These are phyloP conservation scores for Neocatenulostroma microsporum DNA, from an alignment of 2,329 filamentous ascomycete genomes.

Conservation along the genomic window DNA sequence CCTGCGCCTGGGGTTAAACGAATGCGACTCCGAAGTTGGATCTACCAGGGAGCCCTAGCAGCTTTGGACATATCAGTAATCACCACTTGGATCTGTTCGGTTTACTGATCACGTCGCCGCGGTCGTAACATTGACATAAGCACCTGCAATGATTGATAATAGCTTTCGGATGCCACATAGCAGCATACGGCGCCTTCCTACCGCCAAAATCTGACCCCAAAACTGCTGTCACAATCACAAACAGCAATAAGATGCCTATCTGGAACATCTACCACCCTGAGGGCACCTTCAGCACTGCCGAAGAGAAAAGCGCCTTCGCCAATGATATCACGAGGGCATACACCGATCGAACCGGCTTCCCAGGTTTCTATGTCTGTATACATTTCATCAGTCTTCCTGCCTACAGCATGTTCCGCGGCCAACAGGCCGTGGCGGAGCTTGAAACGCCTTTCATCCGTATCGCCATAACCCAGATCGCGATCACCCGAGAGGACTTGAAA, in stretches of 20 bases:
- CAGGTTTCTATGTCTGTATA: slow-evolving; percentile 40
- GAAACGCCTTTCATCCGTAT: slow-evolving; percentile 32
- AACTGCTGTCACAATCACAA: too few species aligned
- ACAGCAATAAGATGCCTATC: slow-evolving; percentile 33
- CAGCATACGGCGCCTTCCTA: too few species aligned
- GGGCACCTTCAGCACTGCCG: slow-evolving; percentile 26
- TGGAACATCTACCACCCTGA: slow-evolving; percentile 36
- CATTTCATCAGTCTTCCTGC: slow-evolving; percentile 31
- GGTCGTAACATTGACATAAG: too few species aligned
- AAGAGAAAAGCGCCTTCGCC: slow-evolving; percentile 27
- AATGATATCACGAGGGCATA: slow-evolving; percentile 38
- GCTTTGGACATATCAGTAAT: too few species aligned
- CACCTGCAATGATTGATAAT: too few species aligned
- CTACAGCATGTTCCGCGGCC: slow-evolving; percentile 26
- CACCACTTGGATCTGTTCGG: too few species aligned
- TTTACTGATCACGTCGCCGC: too few species aligned
- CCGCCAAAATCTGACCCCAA: too few species aligned
- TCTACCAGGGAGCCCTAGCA: too few species aligned
- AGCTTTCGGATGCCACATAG: too few species aligned
- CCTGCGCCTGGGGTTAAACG: too few species aligned
- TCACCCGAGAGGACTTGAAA: slow-evolving; percentile 11
- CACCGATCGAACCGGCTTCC: slow-evolving; percentile 25
- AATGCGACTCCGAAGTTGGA: too few species aligned
- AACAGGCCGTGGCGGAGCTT: slow-evolving; percentile 14
- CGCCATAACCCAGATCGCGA: slow-evolving; percentile 29